Evolutionary conservation across 768 basidiomycete species (phyloP), one percentile per base, ranked within the genome.

Genomic region (Tricholoma saponaceum): DNA sequence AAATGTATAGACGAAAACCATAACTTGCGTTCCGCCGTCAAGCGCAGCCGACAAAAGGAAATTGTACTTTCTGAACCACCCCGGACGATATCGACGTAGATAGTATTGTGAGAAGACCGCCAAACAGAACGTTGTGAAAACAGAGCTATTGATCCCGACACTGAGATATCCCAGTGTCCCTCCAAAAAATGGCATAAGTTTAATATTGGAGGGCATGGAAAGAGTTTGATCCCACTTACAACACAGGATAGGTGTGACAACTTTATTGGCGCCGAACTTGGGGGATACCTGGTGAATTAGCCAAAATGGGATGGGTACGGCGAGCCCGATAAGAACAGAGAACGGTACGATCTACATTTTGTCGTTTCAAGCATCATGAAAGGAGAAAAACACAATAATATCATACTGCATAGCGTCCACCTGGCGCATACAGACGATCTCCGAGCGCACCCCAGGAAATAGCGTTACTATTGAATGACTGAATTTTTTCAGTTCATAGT

Each of bases 381-480:
- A 35, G 10, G 33, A 35, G 33, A n/a, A n/a, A n/a, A n/a, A n/a
- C 13, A 13, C 9, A 13, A 13, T 35, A 13, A 13, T 10, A 16
- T 61, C 72, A 10, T 65, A 78, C 76, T 46, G 74, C 75, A 65
- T 82, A 83, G 12, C 77, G 75, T 13, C 75, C 72, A 49, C 71
- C 71, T 7, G 77, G 76, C 5, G 78, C 72, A 58, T 78, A 83
- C 4, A 82, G 70, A 51, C 72, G 67, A 39, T 78, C 74, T 14
- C 77, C 79, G 28, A 84, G 74, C 2, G 79, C 84, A 55, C 84
- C 83, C 81, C 83, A 85, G 1, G 83, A 73, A 22, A 83, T 74
- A 6, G 83, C 83, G 63, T 80, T 66, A 63, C 74, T 79, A 69
- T 75, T 73, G 64, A 74, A n/a, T 33, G 13, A 10, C n/a, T 33